phyloP scores from a whole-genome alignment of 2,329 filamentous ascomycete species.

The Hawksworthiomyces lignivorus region DNA sequence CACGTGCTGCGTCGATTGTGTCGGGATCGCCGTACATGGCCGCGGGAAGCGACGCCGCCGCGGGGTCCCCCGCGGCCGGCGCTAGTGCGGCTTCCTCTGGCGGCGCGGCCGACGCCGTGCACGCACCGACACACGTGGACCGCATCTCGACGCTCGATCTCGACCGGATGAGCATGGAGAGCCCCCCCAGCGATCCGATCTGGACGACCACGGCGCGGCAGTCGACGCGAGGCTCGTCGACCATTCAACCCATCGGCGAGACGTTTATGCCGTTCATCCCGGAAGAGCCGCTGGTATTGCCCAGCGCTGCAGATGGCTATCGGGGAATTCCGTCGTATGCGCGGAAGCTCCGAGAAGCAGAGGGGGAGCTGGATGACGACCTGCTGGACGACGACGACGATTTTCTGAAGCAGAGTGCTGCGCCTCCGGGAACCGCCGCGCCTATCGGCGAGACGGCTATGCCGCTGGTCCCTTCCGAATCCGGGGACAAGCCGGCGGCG shows the following conservation, averaged over 20 bases:
- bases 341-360: slow-evolving; percentile 11
- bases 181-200: slow-evolving; percentile 27
- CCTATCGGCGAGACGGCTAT: slow-evolving; percentile 25
- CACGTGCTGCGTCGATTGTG: slow-evolving; percentile 14
- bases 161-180: slow-evolving; percentile 28
- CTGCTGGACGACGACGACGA: slow-evolving; percentile 17
- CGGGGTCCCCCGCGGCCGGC: neutral
- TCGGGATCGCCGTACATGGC: slow-evolving; percentile 4
- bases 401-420: slow-evolving; percentile 5
- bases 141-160: slow-evolving; percentile 27
- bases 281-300: slow-evolving; percentile 18
- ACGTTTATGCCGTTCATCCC: slow-evolving; percentile 23
- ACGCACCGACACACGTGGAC: slow-evolving; percentile 22
- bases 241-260: slow-evolving; percentile 23
- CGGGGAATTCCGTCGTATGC: slow-evolving; percentile 14
- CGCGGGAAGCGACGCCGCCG: too few species aligned
- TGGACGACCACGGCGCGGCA: slow-evolving; percentile 22
- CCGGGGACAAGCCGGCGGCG: slow-evolving; percentile 18
- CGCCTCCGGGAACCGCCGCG: slow-evolving; percentile 6
- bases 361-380: slow-evolving; percentile 15
- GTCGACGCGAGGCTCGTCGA: slow-evolving; percentile 15
- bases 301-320: slow-evolving; percentile 3
- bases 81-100: neutral
- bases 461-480: slow-evolving; percentile 25
- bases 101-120: neutral